A percentile compares a stretch with the other conserved stretches of the same genome.
phyloP scores from a whole-genome alignment of 352 stramenopile genomes.

The Pythium periplocum region DNA sequence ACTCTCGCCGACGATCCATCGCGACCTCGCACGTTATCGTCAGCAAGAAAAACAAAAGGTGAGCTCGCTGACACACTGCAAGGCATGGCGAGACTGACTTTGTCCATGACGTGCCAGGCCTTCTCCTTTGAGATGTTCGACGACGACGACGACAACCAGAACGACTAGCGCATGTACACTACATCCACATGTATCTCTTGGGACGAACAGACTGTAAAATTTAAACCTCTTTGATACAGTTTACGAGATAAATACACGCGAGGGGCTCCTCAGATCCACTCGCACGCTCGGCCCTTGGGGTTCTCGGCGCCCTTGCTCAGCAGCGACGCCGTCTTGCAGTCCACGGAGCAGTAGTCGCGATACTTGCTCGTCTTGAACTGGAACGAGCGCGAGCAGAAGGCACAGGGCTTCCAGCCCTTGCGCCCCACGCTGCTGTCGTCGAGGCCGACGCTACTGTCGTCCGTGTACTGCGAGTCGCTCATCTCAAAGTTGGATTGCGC shows the following conservation, averaged over 20 bases:
- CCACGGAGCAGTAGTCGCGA: conserved; percentile 22
- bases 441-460: not conserved
- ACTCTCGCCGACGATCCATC: conserved; percentile 65
- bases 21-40: conserved; percentile 55
- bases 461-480: not conserved
- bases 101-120: not conserved
- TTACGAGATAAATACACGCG: not conserved
- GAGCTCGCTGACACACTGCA: not conserved
- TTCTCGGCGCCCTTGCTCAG: conserved; percentile 1
- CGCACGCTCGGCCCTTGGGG: conserved; percentile 7
- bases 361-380: conserved; percentile 18
- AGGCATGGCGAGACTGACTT: not conserved
- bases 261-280: conserved; percentile 21
- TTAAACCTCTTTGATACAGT: conserved; percentile 4
- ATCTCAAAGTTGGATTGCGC: no score
- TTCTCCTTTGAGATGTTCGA: conserved; percentile 19
- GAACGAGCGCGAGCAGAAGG: conserved; percentile 11
- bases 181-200: conserved; percentile 1
- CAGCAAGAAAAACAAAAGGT: conserved; percentile 56
- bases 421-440: not conserved
- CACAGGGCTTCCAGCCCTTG: not conserved
- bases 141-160: conserved; percentile 8
- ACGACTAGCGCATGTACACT: conserved; percentile 11
- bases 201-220: conserved; percentile 3
- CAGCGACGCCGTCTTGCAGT: conserved; percentile 22